These are phyloP conservation scores for Neofusicoccum sp. DNA, from an alignment of 2,329 filamentous ascomycete species.

Conservation along the genomic window DNA sequence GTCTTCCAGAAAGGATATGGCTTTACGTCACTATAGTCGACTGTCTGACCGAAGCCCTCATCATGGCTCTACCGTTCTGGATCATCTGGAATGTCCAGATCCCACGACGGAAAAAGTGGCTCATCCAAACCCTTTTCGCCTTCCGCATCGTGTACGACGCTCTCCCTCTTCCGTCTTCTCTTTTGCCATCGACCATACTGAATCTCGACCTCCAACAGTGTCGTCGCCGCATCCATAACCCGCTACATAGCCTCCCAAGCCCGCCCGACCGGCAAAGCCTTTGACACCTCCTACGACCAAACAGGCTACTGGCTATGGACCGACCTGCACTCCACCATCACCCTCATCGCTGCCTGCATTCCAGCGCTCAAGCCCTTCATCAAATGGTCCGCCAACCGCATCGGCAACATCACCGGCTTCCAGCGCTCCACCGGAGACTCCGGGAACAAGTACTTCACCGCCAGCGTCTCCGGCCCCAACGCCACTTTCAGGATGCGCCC, in stretches of 20 bases:
- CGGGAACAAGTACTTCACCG: too few species aligned
- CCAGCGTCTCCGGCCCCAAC: too few species aligned
- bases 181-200: neutral
- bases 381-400: neutral
- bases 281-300: conserved; percentile 8
- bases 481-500: too few species aligned
- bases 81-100: neutral
- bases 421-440: too few species aligned
- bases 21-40: neutral
- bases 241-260: conserved; percentile 5
- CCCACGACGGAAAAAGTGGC: neutral
- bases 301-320: conserved; percentile 15
- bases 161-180: neutral
- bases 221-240: conserved; percentile 5
- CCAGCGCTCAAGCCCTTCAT: conserved; percentile 7
- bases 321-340: conserved; percentile 1
- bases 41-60: conserved; percentile 2
- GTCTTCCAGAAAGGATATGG: conserved; percentile 3
- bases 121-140: neutral
- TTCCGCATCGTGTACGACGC: neutral
- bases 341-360: conserved; percentile 6
- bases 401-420: neutral
- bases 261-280: neutral
- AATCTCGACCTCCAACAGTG: neutral
- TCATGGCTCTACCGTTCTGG: conserved; percentile 9